A percentile compares a stretch with the other conserved stretches of the same genome.
These are phyloP conservation scores for Lactarius sanguifluus DNA, from an alignment of 768 basidiomycete genomes.

Conservation along the genomic window DNA sequence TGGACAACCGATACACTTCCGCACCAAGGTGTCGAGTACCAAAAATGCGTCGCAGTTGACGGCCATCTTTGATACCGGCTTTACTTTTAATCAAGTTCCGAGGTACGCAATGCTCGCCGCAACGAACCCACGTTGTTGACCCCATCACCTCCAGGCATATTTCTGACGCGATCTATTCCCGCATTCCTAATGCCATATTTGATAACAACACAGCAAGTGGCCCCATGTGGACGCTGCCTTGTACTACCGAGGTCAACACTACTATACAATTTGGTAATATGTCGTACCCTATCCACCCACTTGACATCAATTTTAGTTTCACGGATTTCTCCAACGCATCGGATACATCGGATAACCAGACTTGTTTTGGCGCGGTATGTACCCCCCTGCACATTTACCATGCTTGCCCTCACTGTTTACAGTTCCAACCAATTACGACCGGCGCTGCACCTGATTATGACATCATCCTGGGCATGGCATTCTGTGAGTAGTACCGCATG, in stretches of 20 bases:
- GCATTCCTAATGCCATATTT: conserved; percentile 53
- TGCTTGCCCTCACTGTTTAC: conserved; percentile 11
- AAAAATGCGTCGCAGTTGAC: conserved; percentile 50
- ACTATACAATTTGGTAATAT: conserved; percentile 62
- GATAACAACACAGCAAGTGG: conserved; percentile 43
- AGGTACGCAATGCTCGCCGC: conserved; percentile 36
- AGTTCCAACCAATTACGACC: conserved; percentile 72
- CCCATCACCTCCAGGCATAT: conserved; percentile 40
- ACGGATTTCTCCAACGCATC: conserved; percentile 27
- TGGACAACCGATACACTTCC: conserved; percentile 48
- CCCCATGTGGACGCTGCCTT: conserved; percentile 61
- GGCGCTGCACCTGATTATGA: conserved; percentile 53
- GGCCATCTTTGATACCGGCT: conserved; percentile 68
- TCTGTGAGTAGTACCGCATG: conserved; percentile 45
- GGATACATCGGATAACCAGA: conserved; percentile 33
- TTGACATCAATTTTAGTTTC: conserved; percentile 49
- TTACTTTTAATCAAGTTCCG: conserved; percentile 63
- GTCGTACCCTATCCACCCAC: conserved; percentile 60
- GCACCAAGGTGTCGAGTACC: conserved; percentile 44
- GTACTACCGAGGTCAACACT: conserved; percentile 59
- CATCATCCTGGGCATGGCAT: conserved; percentile 71
- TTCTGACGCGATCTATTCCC: conserved; percentile 60
- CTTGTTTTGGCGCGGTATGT: conserved; percentile 49
- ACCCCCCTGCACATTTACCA: background rate
- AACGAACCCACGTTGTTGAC: conserved; percentile 21